These are phyloP conservation scores for Xylaria multiplex DNA, from an alignment of 2,329 filamentous ascomycete genomes.

Conservation along the genomic window DNA sequence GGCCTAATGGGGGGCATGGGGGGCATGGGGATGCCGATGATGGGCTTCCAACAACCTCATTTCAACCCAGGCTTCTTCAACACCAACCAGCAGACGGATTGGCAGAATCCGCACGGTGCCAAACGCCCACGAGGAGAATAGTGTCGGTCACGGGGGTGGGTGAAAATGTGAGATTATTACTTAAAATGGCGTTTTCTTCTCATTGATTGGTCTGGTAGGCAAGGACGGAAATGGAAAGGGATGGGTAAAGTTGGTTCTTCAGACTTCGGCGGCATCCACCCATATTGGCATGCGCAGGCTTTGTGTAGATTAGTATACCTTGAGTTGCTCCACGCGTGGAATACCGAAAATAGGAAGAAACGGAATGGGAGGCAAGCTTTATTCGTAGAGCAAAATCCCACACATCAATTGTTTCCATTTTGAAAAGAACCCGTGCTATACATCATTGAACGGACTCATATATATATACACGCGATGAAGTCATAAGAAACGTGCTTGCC, in stretches of 20 bases:
- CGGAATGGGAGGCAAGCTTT: background rate
- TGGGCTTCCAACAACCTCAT: slow-evolving; percentile 48
- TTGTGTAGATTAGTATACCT: slow-evolving; percentile 30
- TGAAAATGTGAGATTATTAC: slow-evolving; percentile 1
- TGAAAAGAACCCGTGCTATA: background rate
- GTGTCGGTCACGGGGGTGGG: background rate
- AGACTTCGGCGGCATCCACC: slow-evolving; percentile 15
- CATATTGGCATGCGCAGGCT: slow-evolving; percentile 12
- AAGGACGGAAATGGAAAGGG: slow-evolving; percentile 17
- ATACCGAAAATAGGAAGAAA: background rate
- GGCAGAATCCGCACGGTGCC: slow-evolving; percentile 51
- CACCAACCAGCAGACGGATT: slow-evolving; percentile 48
- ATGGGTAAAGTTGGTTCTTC: slow-evolving; percentile 16
- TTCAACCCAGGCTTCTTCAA: slow-evolving; percentile 51
- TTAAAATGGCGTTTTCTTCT: slow-evolving; percentile 21
- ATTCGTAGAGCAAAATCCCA: background rate
- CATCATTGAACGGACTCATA: background rate
- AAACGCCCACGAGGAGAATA: slow-evolving; percentile 50
- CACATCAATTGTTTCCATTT: background rate
- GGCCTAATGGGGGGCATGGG: slow-evolving; percentile 48
- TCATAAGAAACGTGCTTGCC: background rate
- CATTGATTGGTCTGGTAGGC: slow-evolving; percentile 13
- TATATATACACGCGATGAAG: slow-evolving; percentile 5
- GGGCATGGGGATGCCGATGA: slow-evolving; percentile 49
- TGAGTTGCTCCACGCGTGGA: background rate